Conservation (phyloP, 768 basidiomycete species). For the Suillus luteus region DNA sequence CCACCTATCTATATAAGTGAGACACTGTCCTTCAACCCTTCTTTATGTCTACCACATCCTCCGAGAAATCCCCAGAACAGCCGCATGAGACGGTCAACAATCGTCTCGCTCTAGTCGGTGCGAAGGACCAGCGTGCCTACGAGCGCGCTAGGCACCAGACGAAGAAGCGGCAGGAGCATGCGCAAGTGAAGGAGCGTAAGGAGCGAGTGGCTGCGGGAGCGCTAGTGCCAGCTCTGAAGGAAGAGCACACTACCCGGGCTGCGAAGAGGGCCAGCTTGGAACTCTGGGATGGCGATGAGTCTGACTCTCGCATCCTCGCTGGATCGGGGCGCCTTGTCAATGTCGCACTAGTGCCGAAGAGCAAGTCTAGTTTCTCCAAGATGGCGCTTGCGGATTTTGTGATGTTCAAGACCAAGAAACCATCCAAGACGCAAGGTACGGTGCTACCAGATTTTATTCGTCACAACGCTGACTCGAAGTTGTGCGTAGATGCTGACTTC, state of each 20-base stretch:
- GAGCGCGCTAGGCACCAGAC: slow-evolving; percentile 36
- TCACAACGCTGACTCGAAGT: slow-evolving; percentile 6
- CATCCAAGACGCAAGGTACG: slow-evolving; percentile 2
- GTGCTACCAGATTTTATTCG: neutral
- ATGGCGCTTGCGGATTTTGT: slow-evolving; percentile 33
- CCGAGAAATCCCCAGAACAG: slow-evolving; percentile 22
- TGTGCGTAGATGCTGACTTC: slow-evolving; percentile 25
- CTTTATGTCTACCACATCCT: slow-evolving; percentile 33
- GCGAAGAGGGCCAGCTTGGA: slow-evolving; percentile 30
- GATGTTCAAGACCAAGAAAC: slow-evolving; percentile 16
- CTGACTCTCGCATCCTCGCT: slow-evolving; percentile 3
- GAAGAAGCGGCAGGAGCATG: slow-evolving; percentile 35
- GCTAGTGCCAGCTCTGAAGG: slow-evolving; percentile 24
- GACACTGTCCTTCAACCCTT: slow-evolving; percentile 7
- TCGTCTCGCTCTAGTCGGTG: slow-evolving; percentile 19
- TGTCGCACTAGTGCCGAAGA: slow-evolving; percentile 4
- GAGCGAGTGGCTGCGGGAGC: slow-evolving; percentile 23
- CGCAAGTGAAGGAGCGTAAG: slow-evolving; percentile 34
- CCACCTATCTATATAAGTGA: slow-evolving; percentile 35
- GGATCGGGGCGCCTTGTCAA: neutral
- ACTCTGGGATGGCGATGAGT: slow-evolving; percentile 31
- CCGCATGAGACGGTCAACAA: slow-evolving; percentile 21
- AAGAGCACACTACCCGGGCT: slow-evolving; percentile 18
- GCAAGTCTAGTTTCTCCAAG: slow-evolving; percentile 15
- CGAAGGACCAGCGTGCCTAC: slow-evolving; percentile 34